Percentiles rank a stretch among this genome's conserved stretches.
phyloP scores from a whole-genome alignment of 306 rosid species.

The Quercus dentata region DNA sequence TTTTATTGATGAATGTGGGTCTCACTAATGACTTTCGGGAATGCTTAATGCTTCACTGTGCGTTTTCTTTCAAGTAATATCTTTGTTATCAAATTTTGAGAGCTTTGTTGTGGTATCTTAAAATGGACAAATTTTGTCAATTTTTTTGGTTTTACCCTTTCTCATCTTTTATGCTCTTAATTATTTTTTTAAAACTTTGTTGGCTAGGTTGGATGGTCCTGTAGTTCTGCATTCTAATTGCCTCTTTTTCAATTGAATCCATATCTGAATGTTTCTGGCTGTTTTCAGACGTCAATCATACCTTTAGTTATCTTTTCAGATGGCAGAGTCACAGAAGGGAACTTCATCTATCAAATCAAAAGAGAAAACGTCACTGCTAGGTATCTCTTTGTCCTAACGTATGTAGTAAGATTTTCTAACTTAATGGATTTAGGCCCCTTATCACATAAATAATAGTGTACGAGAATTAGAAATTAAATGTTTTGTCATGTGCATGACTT shows the following conservation, averaged over 20 bases:
- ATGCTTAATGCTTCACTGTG: not conserved
- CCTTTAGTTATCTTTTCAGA: constrained; percentile 27
- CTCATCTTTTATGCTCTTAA: not conserved
- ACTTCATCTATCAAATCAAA: constrained; percentile 45
- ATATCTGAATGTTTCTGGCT: constrained; percentile 14
- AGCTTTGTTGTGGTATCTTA: not conserved
- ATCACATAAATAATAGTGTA: not conserved
- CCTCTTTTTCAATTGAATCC: constrained; percentile 15
- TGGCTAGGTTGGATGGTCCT: constrained; percentile 6
- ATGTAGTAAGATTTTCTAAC: constrained; percentile 1
- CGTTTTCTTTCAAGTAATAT: not conserved
- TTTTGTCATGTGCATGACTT: not conserved
- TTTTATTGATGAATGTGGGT: not conserved
- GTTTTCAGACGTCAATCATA: constrained; percentile 16
- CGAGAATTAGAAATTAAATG: not conserved
- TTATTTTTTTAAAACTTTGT: not conserved
- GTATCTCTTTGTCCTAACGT: constrained; percentile 37
- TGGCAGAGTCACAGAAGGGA: constrained; percentile 64
- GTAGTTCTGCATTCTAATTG: constrained; percentile 2
- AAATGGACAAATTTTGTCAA: not conserved
- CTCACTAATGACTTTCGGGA: not conserved
- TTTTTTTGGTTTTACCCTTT: not conserved
- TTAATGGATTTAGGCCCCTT: constrained; percentile 5
- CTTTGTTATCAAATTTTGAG: not conserved
- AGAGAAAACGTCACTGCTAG: constrained; percentile 49